phyloP scores from a whole-genome alignment of 169 alveolate genomes.

The Plasmodium gallinaceum region DNA sequence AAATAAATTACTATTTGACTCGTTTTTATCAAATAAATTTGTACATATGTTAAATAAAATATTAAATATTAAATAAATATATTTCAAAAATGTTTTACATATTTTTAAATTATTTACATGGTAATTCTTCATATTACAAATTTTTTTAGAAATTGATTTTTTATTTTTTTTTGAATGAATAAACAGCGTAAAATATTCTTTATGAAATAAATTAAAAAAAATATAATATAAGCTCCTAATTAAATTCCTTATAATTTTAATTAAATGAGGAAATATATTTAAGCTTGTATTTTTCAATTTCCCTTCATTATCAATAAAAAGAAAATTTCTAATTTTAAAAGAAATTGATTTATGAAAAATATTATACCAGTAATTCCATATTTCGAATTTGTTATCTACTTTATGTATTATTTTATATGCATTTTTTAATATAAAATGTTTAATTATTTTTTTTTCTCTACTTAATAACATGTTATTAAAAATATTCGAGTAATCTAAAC shows the following conservation, averaged over 20 bases:
- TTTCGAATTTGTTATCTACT: constrained; percentile 16
- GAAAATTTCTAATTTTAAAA: constrained; percentile 31
- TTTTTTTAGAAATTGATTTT: constrained; percentile 8
- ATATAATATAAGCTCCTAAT: constrained; percentile 58
- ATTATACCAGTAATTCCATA: constrained; percentile 73
- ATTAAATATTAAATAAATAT: constrained; percentile 62
- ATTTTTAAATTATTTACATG: constrained; percentile 5
- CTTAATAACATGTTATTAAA: constrained; percentile 34
- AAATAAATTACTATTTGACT: constrained; percentile 11
- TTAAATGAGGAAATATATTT: constrained; percentile 28
- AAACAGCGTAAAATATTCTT: constrained; percentile 54
- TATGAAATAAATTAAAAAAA: constrained; percentile 46
- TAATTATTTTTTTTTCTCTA: constrained; percentile 47
- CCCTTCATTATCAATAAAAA: constrained; percentile 23
- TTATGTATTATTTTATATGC: constrained; percentile 27
- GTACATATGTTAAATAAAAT: constrained; percentile 62
- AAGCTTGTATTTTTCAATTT: constrained; percentile 1
- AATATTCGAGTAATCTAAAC: constrained; percentile 43
- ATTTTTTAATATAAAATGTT: constrained; percentile 44
- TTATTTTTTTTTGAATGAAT: not conserved
- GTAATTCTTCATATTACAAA: not conserved
- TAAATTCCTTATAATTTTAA: constrained; percentile 54
- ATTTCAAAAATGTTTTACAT: constrained; percentile 50
- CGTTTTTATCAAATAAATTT: constrained; percentile 26
- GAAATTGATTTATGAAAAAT: constrained; percentile 46